Evolutionary conservation across 306 rosid genomes (phyloP).

Genomic region (Pyrus pyrifolia): DNA sequence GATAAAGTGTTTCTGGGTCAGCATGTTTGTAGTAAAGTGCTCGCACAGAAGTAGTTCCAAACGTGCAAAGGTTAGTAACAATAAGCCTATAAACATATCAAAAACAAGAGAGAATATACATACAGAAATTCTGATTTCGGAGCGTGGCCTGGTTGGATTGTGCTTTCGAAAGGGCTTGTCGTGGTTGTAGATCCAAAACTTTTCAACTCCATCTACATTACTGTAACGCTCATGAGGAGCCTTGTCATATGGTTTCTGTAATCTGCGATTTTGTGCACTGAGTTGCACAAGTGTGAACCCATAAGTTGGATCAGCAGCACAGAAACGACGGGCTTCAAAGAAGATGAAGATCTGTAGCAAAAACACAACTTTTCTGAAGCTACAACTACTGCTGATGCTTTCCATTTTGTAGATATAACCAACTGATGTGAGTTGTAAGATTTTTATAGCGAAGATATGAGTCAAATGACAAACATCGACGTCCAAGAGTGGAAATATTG

Average conservation of each 20-base stretch:
- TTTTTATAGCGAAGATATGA: too few species aligned
- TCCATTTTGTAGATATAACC: not conserved
- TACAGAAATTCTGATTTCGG: conserved; percentile 14
- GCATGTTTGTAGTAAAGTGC: too few species aligned
- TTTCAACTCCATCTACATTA: not conserved
- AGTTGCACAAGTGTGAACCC: conserved; percentile 5
- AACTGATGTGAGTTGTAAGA: too few species aligned
- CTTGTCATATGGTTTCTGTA: conserved; percentile 13
- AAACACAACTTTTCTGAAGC: not conserved
- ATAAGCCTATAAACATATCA: too few species aligned
- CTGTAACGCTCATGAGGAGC: not conserved
- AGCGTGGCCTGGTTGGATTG: conserved; percentile 15
- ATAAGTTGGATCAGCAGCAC: conserved; percentile 14
- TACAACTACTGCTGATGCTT: not conserved
- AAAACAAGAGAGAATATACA: not conserved
- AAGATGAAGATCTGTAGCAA: not conserved
- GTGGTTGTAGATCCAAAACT: conserved; percentile 6
- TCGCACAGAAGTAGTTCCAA: too few species aligned
- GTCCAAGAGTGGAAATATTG: too few species aligned
- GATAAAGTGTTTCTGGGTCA: too few species aligned
- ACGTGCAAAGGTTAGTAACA: too few species aligned
- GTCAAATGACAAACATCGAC: too few species aligned
- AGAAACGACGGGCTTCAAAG: not conserved
- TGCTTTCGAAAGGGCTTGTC: conserved; percentile 13
- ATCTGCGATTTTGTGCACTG: not conserved